These are phyloP conservation scores for Pythium vanterpoolii DNA, from an alignment of 352 stramenopile genomes.

Conservation along the genomic window DNA sequence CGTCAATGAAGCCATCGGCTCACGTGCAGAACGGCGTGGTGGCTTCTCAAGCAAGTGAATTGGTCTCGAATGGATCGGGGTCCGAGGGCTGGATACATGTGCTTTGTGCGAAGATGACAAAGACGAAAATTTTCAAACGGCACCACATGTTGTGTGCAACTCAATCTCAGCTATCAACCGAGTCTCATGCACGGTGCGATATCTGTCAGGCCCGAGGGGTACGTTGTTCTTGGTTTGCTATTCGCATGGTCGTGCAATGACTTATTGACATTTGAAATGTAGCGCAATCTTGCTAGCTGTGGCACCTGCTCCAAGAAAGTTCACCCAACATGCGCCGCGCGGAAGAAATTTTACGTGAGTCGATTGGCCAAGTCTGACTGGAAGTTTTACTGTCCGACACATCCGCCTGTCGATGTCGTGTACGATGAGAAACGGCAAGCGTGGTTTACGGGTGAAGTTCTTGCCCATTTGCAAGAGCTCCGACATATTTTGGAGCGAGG, in stretches of 20 bases:
- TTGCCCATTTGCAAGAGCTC: conserved; percentile 72
- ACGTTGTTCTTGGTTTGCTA: not conserved
- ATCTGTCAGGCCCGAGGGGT: conserved; percentile 50
- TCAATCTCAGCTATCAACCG: conserved; percentile 20
- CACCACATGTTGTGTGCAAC: conserved; percentile 60
- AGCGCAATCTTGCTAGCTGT: conserved; percentile 55
- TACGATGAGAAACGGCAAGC: conserved; percentile 70
- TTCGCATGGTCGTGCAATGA: not conserved
- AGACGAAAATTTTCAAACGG: conserved; percentile 57
- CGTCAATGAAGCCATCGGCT: not conserved
- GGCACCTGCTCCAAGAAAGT: conserved; percentile 60
- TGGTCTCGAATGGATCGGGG: conserved; percentile 21
- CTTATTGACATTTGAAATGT: conserved; percentile 2
- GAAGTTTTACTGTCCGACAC: conserved; percentile 74
- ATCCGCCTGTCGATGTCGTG: conserved; percentile 58
- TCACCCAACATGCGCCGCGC: conserved; percentile 69
- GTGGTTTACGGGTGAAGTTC: conserved; percentile 77
- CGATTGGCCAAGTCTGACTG: conserved; percentile 59
- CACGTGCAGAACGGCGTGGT: not conserved
- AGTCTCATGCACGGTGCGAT: conserved; percentile 42
- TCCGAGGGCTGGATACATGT: conserved; percentile 62
- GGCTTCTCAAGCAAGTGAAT: not conserved
- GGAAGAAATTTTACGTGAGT: conserved; percentile 60
- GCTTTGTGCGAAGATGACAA: conserved; percentile 76
- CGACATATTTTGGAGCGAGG: conserved; percentile 74